Evolutionary conservation across 768 basidiomycete genomes (phyloP), one percentile per base, ranked within the genome.

Genomic region (Pleurotus salmoneostramineus): DNA sequence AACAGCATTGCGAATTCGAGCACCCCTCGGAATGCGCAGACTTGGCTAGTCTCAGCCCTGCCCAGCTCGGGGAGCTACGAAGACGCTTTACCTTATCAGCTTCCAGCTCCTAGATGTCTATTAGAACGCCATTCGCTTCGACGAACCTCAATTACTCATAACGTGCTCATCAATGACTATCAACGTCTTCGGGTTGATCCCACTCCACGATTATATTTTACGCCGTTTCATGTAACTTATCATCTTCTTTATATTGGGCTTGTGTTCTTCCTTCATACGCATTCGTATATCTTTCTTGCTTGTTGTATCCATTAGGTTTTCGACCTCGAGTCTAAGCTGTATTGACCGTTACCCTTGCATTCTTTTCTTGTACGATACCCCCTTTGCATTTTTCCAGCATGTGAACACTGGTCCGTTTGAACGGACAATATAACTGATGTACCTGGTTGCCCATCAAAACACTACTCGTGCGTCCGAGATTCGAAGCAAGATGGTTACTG

Each of bases 11-110:
- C 55, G 63, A 69, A 33, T 57, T 54, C 31, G 60, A 64, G 49
- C 76, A 77, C 54, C 74, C 73, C 1, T 63, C 58, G 1, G 75
- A 69, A 40, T 73, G 74, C 47, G 68, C 62, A 17, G 74, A 75
- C 42, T 68, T 77, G 43, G 69, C 67, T 1, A 63, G 67, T 12
- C 58, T 77, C 35, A 68, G 69, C 35, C 68, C 69, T 8, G 70
- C 70, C 11, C 67, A 73, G 59, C 61, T 77, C 17, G 66, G 64
- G 12, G 71, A 73, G 58, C 62, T 77, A 14, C 67, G 74, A 27
- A 55, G 52, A 55, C 52, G 52, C 27, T 32, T 55, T 3, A 12
- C 6, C 48, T 5, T 31, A 10, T 34, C 48, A 17, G 10, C 44
- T 6, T 14, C 44, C 15, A 45, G 12, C 15, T 17, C 44, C 10